Evolutionary conservation across 2,329 filamentous ascomycete species (phyloP).

Genomic region (Xylariomycetidae sp.): DNA sequence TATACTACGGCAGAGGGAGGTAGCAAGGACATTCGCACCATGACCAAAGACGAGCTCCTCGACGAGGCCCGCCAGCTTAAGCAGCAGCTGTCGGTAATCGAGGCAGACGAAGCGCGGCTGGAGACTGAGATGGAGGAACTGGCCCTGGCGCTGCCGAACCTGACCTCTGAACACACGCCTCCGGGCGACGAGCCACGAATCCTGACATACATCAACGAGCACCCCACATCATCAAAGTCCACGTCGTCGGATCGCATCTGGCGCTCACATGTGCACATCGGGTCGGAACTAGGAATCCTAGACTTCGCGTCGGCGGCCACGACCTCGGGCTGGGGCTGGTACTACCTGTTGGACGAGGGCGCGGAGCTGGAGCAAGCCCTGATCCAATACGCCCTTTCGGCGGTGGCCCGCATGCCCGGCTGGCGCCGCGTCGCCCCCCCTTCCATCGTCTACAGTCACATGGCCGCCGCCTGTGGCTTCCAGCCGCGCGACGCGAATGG

Average conservation of each 20-base stretch:
- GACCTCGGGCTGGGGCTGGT: constrained; percentile 96
- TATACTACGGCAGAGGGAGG: constrained; percentile 17
- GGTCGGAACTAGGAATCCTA: constrained; percentile 76
- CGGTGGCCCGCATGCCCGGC: constrained; percentile 53
- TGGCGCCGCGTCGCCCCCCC: constrained; percentile 82
- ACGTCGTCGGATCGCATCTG: constrained; percentile 40
- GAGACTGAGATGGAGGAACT: constrained; percentile 63
- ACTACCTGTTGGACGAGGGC: constrained; percentile 87
- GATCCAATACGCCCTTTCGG: constrained; percentile 73
- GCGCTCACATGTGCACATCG: constrained; percentile 81
- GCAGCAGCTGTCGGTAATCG: constrained; percentile 51
- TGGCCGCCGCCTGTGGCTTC: constrained; percentile 87
- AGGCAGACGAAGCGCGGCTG: constrained; percentile 55
- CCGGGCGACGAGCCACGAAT: constrained; percentile 58
- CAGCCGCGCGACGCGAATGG: constrained; percentile 84
- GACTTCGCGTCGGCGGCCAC: constrained; percentile 78
- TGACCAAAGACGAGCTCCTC: constrained; percentile 48
- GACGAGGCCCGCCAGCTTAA: constrained; percentile 62
- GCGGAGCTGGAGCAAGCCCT: constrained; percentile 93
- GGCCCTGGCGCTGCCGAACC: constrained; percentile 76
- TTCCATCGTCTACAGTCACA: constrained; percentile 85
- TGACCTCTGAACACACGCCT: constrained; percentile 73
- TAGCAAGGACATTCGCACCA: constrained; percentile 20
- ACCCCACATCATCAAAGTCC: constrained; percentile 39
- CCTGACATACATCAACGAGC: constrained; percentile 73